These are phyloP conservation scores for Kalmanozyma brasiliensis DNA, from an alignment of 1,284 basidiomycete species.

Conservation along the genomic window DNA sequence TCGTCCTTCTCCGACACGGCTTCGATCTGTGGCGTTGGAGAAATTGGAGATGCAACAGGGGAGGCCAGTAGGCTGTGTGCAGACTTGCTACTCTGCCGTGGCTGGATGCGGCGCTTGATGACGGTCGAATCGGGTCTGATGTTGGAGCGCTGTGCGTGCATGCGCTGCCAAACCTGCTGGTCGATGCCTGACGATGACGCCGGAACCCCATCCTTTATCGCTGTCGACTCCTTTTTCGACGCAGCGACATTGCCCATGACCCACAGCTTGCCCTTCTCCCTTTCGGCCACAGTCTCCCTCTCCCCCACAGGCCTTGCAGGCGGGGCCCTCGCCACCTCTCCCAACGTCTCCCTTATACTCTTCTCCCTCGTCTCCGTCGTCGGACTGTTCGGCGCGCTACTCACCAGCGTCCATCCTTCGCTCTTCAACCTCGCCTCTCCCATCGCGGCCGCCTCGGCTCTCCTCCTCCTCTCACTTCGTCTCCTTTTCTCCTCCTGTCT, in stretches of 20 bases:
- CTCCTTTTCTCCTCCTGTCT: slow-evolving; percentile 27
- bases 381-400: slow-evolving; percentile 7
- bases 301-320: slow-evolving; percentile 11
- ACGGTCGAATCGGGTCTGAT: neutral
- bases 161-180: slow-evolving; percentile 12
- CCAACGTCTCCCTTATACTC: slow-evolving; percentile 13
- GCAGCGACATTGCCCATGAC: slow-evolving; percentile 33
- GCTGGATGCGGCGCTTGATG: slow-evolving; percentile 13
- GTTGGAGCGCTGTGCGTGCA: slow-evolving; percentile 7
- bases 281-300: slow-evolving; percentile 30
- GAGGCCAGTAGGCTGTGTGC: neutral
- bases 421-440: slow-evolving; percentile 13
- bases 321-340: slow-evolving; percentile 12
- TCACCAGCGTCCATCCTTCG: slow-evolving; percentile 4
- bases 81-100: slow-evolving; percentile 15
- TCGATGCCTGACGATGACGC: slow-evolving; percentile 9
- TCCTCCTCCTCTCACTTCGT: slow-evolving; percentile 29
- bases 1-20: slow-evolving; percentile 14
- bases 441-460: slow-evolving; percentile 37
- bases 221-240: no score
- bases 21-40: neutral
- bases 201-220: no score
- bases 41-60: neutral
- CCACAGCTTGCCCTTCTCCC: slow-evolving; percentile 36
- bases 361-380: slow-evolving; percentile 1